Percentiles rank a stretch among this genome's conserved stretches.
phyloP scores from a whole-genome alignment of 768 basidiomycete species.

The Sarcodon sp. region DNA sequence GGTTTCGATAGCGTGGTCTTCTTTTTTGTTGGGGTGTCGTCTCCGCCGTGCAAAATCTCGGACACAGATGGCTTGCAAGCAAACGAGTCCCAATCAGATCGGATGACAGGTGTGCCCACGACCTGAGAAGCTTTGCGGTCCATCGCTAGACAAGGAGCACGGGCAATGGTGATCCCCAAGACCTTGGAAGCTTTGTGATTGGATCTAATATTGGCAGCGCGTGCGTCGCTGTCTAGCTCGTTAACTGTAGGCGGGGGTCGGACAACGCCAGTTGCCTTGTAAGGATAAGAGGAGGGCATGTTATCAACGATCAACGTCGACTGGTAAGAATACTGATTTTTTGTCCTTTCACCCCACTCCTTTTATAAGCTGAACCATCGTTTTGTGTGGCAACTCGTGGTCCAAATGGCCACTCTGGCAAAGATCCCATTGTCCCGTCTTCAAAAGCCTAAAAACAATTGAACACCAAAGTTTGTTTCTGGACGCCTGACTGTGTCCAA shows the following conservation, averaged over 20 bases:
- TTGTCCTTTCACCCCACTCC: not conserved
- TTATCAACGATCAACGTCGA: not conserved
- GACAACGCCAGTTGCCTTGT: too few relatives aligned
- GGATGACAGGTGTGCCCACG: not conserved
- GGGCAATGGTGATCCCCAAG: not conserved
- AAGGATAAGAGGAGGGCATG: not conserved
- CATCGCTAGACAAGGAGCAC: not conserved
- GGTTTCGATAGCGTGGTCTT: too few relatives aligned
- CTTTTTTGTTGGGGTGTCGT: too few relatives aligned
- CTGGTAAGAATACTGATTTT: not conserved
- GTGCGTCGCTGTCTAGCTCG: not conserved
- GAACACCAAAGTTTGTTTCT: not conserved
- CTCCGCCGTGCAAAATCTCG: too few relatives aligned
- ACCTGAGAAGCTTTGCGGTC: not conserved
- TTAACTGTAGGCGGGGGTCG: not conserved
- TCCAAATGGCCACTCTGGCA: not conserved
- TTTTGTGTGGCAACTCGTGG: not conserved
- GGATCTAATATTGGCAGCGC: not conserved
- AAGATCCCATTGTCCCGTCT: not conserved
- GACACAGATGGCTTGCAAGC: too few relatives aligned
- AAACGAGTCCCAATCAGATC: too few relatives aligned
- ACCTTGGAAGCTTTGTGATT: not conserved
- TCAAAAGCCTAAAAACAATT: not conserved
- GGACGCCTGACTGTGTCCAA: not conserved
- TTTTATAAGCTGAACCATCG: not conserved